phyloP scores from a whole-genome alignment of 805 yeast genomes.

The Nakazawaea laoshanensis region DNA sequence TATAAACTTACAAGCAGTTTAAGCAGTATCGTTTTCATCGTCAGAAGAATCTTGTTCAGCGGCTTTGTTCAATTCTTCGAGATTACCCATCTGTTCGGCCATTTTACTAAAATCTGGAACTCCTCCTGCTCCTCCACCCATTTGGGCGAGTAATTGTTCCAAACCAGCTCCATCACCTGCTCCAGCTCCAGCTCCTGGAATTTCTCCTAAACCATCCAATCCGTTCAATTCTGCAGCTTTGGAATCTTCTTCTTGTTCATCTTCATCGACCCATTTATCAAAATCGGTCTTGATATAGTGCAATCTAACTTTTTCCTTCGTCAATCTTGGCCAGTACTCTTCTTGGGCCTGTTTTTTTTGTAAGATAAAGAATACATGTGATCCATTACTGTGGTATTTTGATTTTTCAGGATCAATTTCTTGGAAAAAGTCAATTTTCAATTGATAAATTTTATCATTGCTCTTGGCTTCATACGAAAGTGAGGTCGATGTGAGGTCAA shows the following conservation, averaged over 20 bases:
- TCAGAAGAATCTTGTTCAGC: slow-evolving; percentile 15
- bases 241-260: slow-evolving; percentile 77
- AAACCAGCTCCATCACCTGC: slow-evolving; percentile 22
- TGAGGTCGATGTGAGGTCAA: slow-evolving; percentile 48
- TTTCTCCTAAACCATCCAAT: slow-evolving; percentile 21
- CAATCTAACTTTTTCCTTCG: slow-evolving; percentile 74
- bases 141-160: slow-evolving; percentile 19
- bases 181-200: slow-evolving; percentile 26
- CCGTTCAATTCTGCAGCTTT: slow-evolving; percentile 30
- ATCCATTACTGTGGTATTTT: slow-evolving; percentile 48
- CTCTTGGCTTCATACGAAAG: slow-evolving; percentile 44
- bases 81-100: slow-evolving; percentile 30
- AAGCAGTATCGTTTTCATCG: slow-evolving; percentile 11
- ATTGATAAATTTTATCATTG: slow-evolving; percentile 47
- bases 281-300: slow-evolving; percentile 89
- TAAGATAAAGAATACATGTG: slow-evolving; percentile 54
- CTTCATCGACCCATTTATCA: slow-evolving; percentile 98
- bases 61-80: slow-evolving; percentile 2
- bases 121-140: slow-evolving; percentile 23
- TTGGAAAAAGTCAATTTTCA: slow-evolving; percentile 67
- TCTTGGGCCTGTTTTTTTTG: slow-evolving; percentile 59
- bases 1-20: slow-evolving; percentile 49
- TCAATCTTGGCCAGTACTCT: slow-evolving; percentile 94
- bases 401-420: slow-evolving; percentile 65
- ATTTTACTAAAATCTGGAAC: slow-evolving; percentile 26